These are phyloP conservation scores for Terana coerulea DNA, from an alignment of 768 basidiomycete species.

Conservation along the genomic window DNA sequence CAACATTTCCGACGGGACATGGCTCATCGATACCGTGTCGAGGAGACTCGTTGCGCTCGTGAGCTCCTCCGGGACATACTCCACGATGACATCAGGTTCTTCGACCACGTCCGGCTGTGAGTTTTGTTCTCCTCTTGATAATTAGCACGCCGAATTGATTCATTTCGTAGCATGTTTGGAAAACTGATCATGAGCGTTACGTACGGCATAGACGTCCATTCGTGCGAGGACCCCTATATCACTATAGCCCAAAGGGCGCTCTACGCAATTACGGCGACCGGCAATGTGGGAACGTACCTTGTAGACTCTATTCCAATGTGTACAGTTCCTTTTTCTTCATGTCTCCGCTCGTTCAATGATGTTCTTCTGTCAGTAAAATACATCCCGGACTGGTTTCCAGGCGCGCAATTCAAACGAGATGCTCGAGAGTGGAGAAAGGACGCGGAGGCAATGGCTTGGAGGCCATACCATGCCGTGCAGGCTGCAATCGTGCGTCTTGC, in stretches of 20 bases:
- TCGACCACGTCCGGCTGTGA: constrained; percentile 8
- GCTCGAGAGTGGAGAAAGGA: constrained; percentile 10
- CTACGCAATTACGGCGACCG: constrained; percentile 4
- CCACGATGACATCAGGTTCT: neutral
- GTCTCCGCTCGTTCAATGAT: neutral
- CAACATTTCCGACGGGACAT: constrained; percentile 5
- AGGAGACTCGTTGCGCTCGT: constrained; percentile 1
- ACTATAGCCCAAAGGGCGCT: constrained; percentile 4
- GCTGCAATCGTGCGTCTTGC: neutral
- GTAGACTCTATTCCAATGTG: constrained; percentile 9
- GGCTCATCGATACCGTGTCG: neutral
- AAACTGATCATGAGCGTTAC: constrained; percentile 14
- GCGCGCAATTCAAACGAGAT: constrained; percentile 19
- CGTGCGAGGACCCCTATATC: constrained; percentile 13
- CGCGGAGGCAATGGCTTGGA: neutral
- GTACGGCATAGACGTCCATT: constrained; percentile 17
- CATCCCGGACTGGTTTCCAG: constrained; percentile 12
- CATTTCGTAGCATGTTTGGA: constrained; percentile 4
- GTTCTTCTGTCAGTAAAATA: constrained; percentile 4
- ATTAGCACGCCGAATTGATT: neutral
- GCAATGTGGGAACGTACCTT: constrained; percentile 9
- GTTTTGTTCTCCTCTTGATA: too few species aligned
- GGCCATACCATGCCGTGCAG: neutral
- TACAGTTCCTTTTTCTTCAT: neutral
- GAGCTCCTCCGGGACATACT: constrained; percentile 4